Percentiles rank a stretch among this genome's conserved stretches.
Evolutionary conservation across 2,329 filamentous ascomycete genomes (phyloP).

Genomic region (Colletotrichum cordylinicola): DNA sequence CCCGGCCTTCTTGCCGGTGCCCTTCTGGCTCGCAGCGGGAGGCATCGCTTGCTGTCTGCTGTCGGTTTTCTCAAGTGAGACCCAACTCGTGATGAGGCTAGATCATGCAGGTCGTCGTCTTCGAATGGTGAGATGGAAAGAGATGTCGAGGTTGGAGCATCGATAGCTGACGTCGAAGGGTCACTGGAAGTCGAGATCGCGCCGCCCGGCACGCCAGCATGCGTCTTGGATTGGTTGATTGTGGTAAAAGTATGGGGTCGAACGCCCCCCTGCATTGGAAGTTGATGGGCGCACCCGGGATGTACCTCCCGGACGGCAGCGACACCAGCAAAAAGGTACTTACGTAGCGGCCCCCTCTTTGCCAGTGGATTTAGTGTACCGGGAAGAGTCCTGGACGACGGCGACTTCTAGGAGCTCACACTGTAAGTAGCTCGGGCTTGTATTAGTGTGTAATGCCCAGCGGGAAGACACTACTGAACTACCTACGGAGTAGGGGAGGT

Average conservation of each 20-base stretch:
- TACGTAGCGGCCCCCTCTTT: background rate
- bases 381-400: background rate
- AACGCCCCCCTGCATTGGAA: background rate
- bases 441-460: background rate
- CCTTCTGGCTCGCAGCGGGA: conserved; percentile 63
- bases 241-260: conserved; percentile 13
- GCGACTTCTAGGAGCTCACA: background rate
- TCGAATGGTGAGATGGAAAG: conserved; percentile 6
- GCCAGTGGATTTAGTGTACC: background rate
- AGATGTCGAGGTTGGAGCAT: background rate
- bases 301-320: background rate
- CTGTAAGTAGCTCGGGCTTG: background rate
- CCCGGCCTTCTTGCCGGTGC: conserved; percentile 69
- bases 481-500: too few relatives aligned
- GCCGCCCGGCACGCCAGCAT: conserved; percentile 9
- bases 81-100: background rate
- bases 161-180: conserved; percentile 2
- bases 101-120: conserved; percentile 3
- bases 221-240: conserved; percentile 18
- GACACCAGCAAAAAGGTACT: background rate
- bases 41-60: conserved; percentile 50
- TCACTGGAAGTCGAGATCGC: conserved; percentile 11
- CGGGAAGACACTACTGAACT: background rate
- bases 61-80: background rate
- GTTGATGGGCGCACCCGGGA: conserved; percentile 1